Evolutionary conservation across 176 grass and related monocot genomes (phyloP).

Genomic region (Bromus sterilis): DNA sequence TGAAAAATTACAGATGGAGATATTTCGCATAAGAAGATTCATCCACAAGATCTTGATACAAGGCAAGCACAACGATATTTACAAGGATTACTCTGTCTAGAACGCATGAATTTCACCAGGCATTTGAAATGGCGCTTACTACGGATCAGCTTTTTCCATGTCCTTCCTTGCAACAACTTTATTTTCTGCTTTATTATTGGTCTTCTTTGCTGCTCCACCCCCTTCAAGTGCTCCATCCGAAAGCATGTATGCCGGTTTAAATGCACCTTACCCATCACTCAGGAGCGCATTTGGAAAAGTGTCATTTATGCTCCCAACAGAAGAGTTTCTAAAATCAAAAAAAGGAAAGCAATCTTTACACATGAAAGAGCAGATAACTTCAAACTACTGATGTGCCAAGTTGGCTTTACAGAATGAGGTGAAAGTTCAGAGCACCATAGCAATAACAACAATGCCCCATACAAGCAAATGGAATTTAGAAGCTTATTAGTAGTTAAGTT

Average conservation of each 20-base stretch:
- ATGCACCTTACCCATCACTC: background rate
- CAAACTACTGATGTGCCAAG: background rate
- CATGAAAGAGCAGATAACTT: background rate
- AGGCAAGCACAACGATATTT: background rate
- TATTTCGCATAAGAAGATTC: background rate
- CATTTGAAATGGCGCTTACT: too few species aligned
- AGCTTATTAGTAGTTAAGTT: background rate
- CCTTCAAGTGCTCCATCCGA: constrained; percentile 53
- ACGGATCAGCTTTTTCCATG: background rate
- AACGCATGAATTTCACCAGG: too few species aligned
- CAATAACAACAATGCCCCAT: background rate
- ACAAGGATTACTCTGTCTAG: background rate
- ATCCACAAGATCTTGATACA: background rate
- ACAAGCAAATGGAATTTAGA: background rate
- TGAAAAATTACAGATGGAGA: background rate
- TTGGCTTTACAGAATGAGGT: background rate
- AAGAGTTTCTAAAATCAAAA: constrained; percentile 46
- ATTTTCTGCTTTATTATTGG: background rate
- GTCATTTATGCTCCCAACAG: constrained; percentile 55
- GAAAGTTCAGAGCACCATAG: background rate
- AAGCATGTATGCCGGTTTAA: constrained; percentile 63
- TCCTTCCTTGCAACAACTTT: constrained; percentile 7
- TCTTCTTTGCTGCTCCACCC: constrained; percentile 42
- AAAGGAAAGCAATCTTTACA: background rate
- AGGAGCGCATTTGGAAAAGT: constrained; percentile 56